Evolutionary conservation across 1,284 basidiomycete genomes (phyloP).

Genomic region (Ganoderma lingzhi): DNA sequence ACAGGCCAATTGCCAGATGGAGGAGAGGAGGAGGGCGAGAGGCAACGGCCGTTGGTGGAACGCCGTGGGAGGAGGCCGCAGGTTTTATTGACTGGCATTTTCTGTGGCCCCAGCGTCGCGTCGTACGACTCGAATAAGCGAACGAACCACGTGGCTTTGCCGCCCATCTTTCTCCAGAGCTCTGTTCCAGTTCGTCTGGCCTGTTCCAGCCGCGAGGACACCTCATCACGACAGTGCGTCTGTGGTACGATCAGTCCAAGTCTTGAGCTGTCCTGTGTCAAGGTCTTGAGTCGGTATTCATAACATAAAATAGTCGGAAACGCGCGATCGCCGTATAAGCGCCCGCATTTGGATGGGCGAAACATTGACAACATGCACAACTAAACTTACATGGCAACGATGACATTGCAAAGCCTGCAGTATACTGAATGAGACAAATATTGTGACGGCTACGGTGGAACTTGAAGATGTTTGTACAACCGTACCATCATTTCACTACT

Average conservation of each 20-base stretch:
- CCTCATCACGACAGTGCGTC: background rate
- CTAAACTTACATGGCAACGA: background rate
- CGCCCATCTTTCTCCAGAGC: conserved; percentile 13
- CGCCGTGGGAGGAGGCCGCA: conserved; percentile 2
- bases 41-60: conserved; percentile 24
- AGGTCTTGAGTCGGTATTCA: background rate
- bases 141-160: conserved; percentile 23
- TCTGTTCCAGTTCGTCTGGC: conserved; percentile 23
- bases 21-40: conserved; percentile 18
- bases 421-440: no score
- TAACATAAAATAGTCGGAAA: background rate
- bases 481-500: no score
- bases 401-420: background rate
- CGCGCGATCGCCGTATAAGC: background rate
- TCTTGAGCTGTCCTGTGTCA: background rate
- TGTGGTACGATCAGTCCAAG: background rate
- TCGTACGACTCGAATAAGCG: conserved; percentile 33
- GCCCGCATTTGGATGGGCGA: background rate
- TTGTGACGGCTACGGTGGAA: no score
- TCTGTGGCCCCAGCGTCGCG: conserved; percentile 19
- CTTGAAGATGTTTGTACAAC: no score
- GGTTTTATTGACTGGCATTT: conserved; percentile 27
- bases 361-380: background rate
- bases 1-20: conserved; percentile 9
- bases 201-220: conserved; percentile 24